Base-by-base conservation (phyloP, 2,329 filamentous ascomycete species). In the Alternaria triticina region DNA sequence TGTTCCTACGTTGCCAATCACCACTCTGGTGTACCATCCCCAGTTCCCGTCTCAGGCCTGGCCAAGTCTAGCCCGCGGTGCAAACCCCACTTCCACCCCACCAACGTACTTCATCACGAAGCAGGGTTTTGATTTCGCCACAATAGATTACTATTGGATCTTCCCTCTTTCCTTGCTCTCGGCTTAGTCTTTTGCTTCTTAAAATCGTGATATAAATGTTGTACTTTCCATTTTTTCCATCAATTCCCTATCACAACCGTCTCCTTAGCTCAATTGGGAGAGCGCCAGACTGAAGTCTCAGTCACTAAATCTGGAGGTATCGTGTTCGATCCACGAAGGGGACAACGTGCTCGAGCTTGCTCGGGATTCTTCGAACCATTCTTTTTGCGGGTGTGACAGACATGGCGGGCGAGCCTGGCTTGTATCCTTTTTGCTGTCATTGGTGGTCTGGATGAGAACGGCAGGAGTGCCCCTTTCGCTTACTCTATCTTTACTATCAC, bases 241-340 rank as follows among this genome's bases (percentile, higher is more conserved):
- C 60, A 63, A 65, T 20, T 13, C 54, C 28, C 55, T 49, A 54
- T 49, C 45, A 63, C 27, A 60, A 65, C 55, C 56, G 65, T 67
- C 65, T 65, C 65, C 62, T 67, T 67, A 67, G 65, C 65, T 67
- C 65, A 67, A 67, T 67, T 67, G 65, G 65, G 65, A 67, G 65
- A 67, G 65, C 65, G 65, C 65, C 65, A 67, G 65, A 67, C 65
- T 67, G 65, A 67, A 67, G 65, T 65, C 64, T 64, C 59, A 50
- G 64, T 66, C 64, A 66, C 40, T 64, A 57, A 66, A 66, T 66
- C 64, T 66, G 64, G 64, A 66, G 64, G 65, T 67, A 66, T 65
- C 63, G 63, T 65, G 63, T 65, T 65, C 63, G 63, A 65, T 65
- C 63, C 63, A 65, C 64, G 64, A 66, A 66, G 64, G 64, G 64